Base-by-base conservation (phyloP, 2,329 filamentous ascomycete genomes). In the Fusarium sp. region DNA sequence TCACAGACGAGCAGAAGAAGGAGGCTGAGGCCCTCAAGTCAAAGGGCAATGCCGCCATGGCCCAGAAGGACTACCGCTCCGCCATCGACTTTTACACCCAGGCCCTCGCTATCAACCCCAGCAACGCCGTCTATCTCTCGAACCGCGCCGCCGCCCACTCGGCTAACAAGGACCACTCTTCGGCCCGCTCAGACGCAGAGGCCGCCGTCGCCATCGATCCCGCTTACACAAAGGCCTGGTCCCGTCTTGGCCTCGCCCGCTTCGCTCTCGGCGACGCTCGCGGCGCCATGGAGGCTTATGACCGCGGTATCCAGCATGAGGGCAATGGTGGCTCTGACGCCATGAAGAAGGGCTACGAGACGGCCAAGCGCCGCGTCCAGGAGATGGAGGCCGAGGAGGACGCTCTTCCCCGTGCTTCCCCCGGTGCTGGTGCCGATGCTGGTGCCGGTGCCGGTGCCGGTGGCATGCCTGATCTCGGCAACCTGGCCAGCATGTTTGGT, bases 301-400 rank as follows among this genome's bases (percentile, higher is more conserved):
- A 89, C 78, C 87, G 91, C 76, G 95, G 95, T 49, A 98, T 99
- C 74, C 91, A 97, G 75, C 86, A 92, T 65, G 95, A 99, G 78
- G 94, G 95, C 47, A 95, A 88, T 73, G 95, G 95, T 50, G 95
- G 95, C 61, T 96, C 91, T 69, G 93, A 98, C 13, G 93, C 94
- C 59, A 98, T 98, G 95, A 94, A 93, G 83, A 96, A 94, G 80
- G 95, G 95, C 19, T 95, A 86, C 74, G 93, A 98, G 85, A 98
- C 95, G 13, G 94, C 93, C 49, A 95, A 91, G 84, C 88, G 88
- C 72, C 87, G 91, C 71, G 89, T 96, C 41, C 92, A 94, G 64
- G 93, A 97, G 77, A 86, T 94, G 72, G 88, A 86, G 62, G 79
- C 79, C 44, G 77, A 78, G 35, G 80, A 72, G 46, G 72, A 69